A percentile compares a stretch with the other conserved stretches of the same genome.
Evolutionary conservation across 805 yeast genomes (phyloP).

Genomic region (Candida stauntonica): DNA sequence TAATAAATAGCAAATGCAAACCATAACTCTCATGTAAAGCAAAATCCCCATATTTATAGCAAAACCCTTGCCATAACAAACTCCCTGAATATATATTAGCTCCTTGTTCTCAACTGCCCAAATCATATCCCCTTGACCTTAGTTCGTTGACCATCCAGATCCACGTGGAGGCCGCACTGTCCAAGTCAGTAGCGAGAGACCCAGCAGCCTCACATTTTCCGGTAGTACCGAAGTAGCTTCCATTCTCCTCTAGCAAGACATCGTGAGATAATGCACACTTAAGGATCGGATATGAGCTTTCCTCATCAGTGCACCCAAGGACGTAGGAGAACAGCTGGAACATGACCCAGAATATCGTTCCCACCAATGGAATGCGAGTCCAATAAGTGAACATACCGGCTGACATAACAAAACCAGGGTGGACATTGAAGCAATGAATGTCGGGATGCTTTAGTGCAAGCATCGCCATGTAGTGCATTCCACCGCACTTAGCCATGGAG

Average conservation of each 20-base stretch:
- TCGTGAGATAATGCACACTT: conserved; percentile 55
- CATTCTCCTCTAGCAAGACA: conserved; percentile 45
- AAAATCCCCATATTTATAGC: neutral
- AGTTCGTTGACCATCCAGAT: conserved; percentile 69
- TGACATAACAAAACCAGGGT: conserved; percentile 86
- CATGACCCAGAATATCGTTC: conserved; percentile 64
- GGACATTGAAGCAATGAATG: conserved; percentile 59
- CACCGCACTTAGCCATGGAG: conserved; percentile 72
- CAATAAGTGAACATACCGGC: conserved; percentile 72
- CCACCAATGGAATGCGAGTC: conserved; percentile 76
- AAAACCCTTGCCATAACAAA: no score
- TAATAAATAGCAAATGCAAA: neutral
- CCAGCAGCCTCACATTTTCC: conserved; percentile 58
- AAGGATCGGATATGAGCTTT: conserved; percentile 64
- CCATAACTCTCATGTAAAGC: neutral
- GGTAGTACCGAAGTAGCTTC: conserved; percentile 60
- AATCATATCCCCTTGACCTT: conserved; percentile 44
- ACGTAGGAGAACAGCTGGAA: conserved; percentile 66
- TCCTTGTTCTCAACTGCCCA: no score
- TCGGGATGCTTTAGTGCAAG: conserved; percentile 64
- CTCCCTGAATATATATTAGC: no score
- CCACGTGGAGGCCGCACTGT: conserved; percentile 69
- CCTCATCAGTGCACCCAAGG: conserved; percentile 68
- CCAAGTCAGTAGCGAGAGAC: conserved; percentile 48
- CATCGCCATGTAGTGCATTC: conserved; percentile 67